A percentile compares a stretch with the other conserved stretches of the same genome.
These are phyloP conservation scores for Panellus pusillus DNA, from an alignment of 768 basidiomycete genomes.

Conservation along the genomic window DNA sequence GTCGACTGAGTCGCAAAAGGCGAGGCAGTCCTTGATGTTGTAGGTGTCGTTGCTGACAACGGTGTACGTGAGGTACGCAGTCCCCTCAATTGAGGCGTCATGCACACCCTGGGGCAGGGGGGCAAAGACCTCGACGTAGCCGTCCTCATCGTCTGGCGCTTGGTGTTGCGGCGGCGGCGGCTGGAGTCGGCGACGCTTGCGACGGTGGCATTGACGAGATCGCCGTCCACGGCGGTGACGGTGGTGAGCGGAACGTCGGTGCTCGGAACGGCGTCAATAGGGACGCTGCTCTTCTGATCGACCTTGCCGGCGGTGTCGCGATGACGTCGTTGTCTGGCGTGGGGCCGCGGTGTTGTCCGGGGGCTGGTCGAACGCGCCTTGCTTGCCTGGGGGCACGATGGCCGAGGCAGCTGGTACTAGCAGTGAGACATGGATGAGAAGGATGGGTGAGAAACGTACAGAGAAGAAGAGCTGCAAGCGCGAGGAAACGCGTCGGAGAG, in stretches of 20 bases:
- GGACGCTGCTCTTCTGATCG: constrained; percentile 16
- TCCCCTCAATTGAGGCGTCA: constrained; percentile 47
- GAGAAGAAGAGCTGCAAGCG: constrained; percentile 15
- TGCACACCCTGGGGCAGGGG: constrained; percentile 35
- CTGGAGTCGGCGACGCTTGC: constrained; percentile 7
- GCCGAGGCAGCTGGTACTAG: constrained; percentile 21
- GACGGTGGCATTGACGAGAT: constrained; percentile 27
- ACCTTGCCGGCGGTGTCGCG: constrained; percentile 13
- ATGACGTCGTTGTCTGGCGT: constrained; percentile 18
- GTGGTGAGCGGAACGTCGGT: constrained; percentile 23
- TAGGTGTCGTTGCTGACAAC: constrained; percentile 47
- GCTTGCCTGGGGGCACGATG: constrained; percentile 27
- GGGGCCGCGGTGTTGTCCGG: constrained; percentile 21
- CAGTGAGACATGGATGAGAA: background rate
- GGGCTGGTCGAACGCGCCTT: constrained; percentile 19
- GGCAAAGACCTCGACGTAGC: constrained; percentile 39
- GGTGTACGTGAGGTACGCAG: constrained; percentile 49
- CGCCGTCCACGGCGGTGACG: constrained; percentile 47
- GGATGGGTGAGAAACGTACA: constrained; percentile 2
- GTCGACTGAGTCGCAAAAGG: constrained; percentile 37
- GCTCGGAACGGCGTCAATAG: constrained; percentile 13
- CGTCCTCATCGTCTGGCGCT: constrained; percentile 21
- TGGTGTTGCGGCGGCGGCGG: constrained; percentile 15
- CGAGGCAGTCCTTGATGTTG: constrained; percentile 42
- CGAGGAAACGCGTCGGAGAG: constrained; percentile 14